phyloP scores from a whole-genome alignment of 345 rosid genomes.

The Excoecaria agallocha region DNA sequence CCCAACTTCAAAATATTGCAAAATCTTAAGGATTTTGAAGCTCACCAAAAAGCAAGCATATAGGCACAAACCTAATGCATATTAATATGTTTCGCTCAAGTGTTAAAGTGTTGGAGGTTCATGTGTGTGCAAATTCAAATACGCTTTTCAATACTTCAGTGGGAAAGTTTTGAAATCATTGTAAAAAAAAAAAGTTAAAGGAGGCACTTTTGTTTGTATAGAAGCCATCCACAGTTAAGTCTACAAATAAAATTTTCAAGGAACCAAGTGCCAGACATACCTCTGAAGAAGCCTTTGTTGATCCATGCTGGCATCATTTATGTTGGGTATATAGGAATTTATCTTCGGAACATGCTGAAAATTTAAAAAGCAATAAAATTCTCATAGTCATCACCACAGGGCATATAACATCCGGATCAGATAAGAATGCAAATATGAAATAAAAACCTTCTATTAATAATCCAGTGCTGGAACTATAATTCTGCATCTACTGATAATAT shows the following conservation, averaged over 20 bases:
- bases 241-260: constrained; percentile 11
- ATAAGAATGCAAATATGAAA: neutral
- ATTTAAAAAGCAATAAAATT: constrained; percentile 18
- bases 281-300: constrained; percentile 88
- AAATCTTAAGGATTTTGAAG: neutral
- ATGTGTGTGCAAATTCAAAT: neutral
- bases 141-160: neutral
- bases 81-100: neutral
- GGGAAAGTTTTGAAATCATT: neutral
- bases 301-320: constrained; percentile 77
- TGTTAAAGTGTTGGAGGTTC: neutral
- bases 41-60: neutral
- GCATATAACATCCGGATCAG: no score
- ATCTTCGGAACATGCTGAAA: constrained; percentile 79
- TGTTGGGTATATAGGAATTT: constrained; percentile 74
- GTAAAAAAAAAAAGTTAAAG: neutral
- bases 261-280: constrained; percentile 35
- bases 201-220: neutral
- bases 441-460: neutral
- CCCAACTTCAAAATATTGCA: neutral
- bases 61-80: neutral
- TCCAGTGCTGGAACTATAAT: neutral
- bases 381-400: constrained; percentile 13
- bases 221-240: neutral
- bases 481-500: constrained; percentile 3